A percentile compares a stretch with the other conserved stretches of the same genome.
Evolutionary conservation across 306 rosid species (phyloP).

Genomic region (Echinosophora koreensis): DNA sequence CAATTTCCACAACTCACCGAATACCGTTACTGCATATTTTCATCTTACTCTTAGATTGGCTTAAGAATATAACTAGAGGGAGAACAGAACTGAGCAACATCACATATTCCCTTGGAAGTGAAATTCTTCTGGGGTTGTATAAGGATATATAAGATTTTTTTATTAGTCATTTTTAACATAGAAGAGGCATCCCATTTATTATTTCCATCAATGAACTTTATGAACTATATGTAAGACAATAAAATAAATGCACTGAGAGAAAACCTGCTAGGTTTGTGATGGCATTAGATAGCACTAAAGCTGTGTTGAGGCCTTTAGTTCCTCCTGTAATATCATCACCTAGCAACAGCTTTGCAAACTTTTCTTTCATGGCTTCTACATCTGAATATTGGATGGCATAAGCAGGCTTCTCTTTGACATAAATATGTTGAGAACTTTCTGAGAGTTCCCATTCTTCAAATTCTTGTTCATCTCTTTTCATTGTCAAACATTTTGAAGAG

Average conservation of each 20-base stretch:
- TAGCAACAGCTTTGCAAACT: slow-evolving; percentile 75
- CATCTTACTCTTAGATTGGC: slow-evolving; percentile 5
- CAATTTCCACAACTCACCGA: slow-evolving; percentile 94
- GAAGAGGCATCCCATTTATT: neutral
- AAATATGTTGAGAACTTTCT: slow-evolving; percentile 62
- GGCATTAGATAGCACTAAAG: slow-evolving; percentile 81
- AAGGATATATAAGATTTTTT: neutral
- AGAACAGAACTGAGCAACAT: slow-evolving; percentile 24
- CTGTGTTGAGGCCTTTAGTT: slow-evolving; percentile 69
- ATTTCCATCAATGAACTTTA: neutral
- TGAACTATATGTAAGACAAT: neutral
- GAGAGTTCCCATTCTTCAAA: slow-evolving; percentile 75
- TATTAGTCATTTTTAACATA: neutral
- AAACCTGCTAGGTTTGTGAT: slow-evolving; percentile 80
- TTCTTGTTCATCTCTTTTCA: slow-evolving; percentile 60
- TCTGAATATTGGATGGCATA: slow-evolving; percentile 61
- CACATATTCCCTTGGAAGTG: slow-evolving; percentile 8
- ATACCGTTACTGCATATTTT: slow-evolving; percentile 70
- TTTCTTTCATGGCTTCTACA: slow-evolving; percentile 82
- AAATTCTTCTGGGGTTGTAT: slow-evolving; percentile 14
- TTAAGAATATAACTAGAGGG: slow-evolving; percentile 20
- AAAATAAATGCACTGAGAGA: neutral
- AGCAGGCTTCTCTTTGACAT: slow-evolving; percentile 65
- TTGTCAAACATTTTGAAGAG: slow-evolving; percentile 74
- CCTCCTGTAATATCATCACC: slow-evolving; percentile 94